Evolutionary conservation across 1,139 yeast genomes (phyloP), one percentile per base, ranked within the genome.

Genomic region (Yamadazyma conglobata): DNA sequence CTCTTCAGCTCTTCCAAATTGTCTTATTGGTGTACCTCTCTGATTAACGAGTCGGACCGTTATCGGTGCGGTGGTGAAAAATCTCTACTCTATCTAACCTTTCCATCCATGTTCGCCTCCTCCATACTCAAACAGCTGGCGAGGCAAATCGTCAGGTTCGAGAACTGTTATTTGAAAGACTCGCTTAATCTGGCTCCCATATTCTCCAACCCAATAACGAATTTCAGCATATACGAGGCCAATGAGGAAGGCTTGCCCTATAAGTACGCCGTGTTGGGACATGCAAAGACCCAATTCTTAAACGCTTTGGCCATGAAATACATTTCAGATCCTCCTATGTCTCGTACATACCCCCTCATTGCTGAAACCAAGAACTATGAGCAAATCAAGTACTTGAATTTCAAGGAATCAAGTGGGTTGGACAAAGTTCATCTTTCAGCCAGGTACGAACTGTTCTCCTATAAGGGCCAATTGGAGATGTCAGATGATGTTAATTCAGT

Each of bases 351-450:
- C 42, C 87, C 91, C 0, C 45, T 47, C 4, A 60, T 73, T 16
- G 46, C 70, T 22, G 58, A 68, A 24, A 41, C 43, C 9, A 39
- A 46, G 15, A 22, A 40, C 6, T 46, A 49, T 24, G 54, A 54
- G 23, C 34, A 47, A 13, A 50, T 62, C 9, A 57, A 52, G 33
- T 54, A 77, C 35, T 64, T 89, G 14, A 77, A 79, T 47, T 88
- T 88, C 50, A 67, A 71, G 37, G 83, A 84, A 14, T 43, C 41
- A 13, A 54, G 66, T 1, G 71, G 73, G 1, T 50, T 74, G 38
- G 82, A 71, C 43, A 83, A 79, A 30, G 85, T 88, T 1, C 94
- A 89, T 58, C 50, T 91, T 30, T 79, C 94, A 27, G 96, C 97
- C 1, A 59, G 98, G 30, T 91, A 87, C 49, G 98, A 91, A 55